Evolutionary conservation across 257 asterid species (phyloP).

Genomic region (Henckelia pumila): DNA sequence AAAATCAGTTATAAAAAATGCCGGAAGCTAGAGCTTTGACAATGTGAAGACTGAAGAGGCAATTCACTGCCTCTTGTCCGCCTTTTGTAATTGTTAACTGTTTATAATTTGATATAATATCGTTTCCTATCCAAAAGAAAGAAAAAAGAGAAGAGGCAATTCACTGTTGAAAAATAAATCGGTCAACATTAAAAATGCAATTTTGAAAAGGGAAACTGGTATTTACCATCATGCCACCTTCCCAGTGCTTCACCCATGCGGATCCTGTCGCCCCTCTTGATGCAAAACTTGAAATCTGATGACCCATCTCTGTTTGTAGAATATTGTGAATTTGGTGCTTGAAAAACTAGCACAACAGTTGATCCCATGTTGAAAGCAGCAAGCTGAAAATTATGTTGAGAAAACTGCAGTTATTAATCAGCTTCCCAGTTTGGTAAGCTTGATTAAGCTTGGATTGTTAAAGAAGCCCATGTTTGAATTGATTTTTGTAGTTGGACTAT

Average conservation of each 20-base stretch:
- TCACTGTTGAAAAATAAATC: too few relatives aligned
- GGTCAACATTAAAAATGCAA: background rate
- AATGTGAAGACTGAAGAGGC: background rate
- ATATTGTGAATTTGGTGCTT: conserved; percentile 60
- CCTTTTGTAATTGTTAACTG: too few relatives aligned
- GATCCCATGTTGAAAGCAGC: conserved; percentile 98
- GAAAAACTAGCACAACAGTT: conserved; percentile 89
- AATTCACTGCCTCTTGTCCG: too few relatives aligned
- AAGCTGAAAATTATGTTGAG: conserved; percentile 43
- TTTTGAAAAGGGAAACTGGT: background rate
- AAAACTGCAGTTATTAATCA: conserved; percentile 1
- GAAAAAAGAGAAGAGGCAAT: background rate
- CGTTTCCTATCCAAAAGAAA: too few relatives aligned
- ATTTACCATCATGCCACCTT: conserved; percentile 47
- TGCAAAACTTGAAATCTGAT: conserved; percentile 62
- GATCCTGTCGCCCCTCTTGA: conserved; percentile 60
- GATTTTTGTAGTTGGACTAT: too few relatives aligned
- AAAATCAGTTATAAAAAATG: background rate
- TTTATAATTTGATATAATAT: too few relatives aligned
- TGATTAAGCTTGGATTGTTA: too few relatives aligned
- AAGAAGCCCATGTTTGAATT: too few relatives aligned
- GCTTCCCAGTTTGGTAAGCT: too few relatives aligned
- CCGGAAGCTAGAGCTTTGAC: background rate
- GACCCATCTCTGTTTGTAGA: conserved; percentile 29
- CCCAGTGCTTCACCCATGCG: conserved; percentile 94